Conservation (phyloP, 345 rosid species). For the Syzygium aromaticum region DNA sequence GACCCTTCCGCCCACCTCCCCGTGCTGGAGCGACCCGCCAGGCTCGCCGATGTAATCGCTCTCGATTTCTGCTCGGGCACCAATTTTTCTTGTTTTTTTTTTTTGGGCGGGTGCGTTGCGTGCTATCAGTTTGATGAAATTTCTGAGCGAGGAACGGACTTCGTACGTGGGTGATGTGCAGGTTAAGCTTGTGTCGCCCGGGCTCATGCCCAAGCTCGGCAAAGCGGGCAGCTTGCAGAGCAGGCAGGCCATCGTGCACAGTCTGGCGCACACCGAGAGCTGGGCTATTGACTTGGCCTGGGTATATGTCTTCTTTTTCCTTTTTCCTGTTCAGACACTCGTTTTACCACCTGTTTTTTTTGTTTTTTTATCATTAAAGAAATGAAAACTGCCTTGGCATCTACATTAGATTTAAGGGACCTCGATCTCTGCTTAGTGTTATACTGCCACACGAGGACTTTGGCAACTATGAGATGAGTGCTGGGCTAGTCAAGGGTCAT, state of each 20-base stretch:
- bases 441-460: background rate
- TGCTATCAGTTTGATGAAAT: conserved; percentile 16
- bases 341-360: background rate
- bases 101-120: background rate
- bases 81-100: too few species aligned
- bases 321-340: background rate
- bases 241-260: conserved; percentile 87
- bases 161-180: conserved; percentile 7
- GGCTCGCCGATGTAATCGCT: conserved; percentile 47
- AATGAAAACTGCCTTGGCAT: background rate
- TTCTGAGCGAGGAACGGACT: background rate
- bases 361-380: background rate
- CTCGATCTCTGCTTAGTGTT: background rate
- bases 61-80: background rate
- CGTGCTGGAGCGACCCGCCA: conserved; percentile 70
- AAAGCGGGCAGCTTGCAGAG: conserved; percentile 91
- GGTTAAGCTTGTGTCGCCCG: conserved; percentile 78
- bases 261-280: conserved; percentile 82
- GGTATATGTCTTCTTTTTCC: conserved; percentile 24
- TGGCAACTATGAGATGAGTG: background rate
- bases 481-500: background rate
- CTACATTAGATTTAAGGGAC: background rate
- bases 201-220: conserved; percentile 92
- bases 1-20: conserved; percentile 35
- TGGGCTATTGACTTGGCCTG: conserved; percentile 94